phyloP scores from a whole-genome alignment of 1,284 basidiomycete genomes.

The Ustilago xerochloae region DNA sequence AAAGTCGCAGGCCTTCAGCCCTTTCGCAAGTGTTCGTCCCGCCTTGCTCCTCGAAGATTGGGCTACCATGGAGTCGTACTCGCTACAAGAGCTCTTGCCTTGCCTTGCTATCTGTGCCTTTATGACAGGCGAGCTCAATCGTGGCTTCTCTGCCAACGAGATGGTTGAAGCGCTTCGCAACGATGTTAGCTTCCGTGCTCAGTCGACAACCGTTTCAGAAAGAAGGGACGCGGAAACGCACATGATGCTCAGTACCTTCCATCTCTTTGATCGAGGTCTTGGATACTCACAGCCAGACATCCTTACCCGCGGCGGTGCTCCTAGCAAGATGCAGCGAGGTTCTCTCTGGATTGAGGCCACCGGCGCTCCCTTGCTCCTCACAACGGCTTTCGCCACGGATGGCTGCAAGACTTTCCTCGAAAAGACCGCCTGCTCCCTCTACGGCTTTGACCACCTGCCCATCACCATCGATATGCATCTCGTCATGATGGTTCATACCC shows the following conservation, averaged over 20 bases:
- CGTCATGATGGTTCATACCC: slow-evolving; percentile 37
- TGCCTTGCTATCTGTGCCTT: slow-evolving; percentile 40
- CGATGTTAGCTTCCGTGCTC: slow-evolving; percentile 16
- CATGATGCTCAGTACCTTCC: slow-evolving; percentile 36
- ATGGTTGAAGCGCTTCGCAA: slow-evolving; percentile 27
- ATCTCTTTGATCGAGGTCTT: slow-evolving; percentile 45
- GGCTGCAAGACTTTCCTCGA: slow-evolving; percentile 49
- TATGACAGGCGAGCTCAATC: slow-evolving; percentile 44
- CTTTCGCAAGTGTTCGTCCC: slow-evolving; percentile 37
- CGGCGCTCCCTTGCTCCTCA: slow-evolving; percentile 38
- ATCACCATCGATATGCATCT: slow-evolving; percentile 38
- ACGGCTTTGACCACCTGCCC: slow-evolving; percentile 36
- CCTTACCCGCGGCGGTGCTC: slow-evolving; percentile 4
- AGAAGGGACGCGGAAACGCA: slow-evolving; percentile 27
- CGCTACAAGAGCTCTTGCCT: slow-evolving; percentile 35
- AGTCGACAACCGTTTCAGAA: slow-evolving; percentile 19
- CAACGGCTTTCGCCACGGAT: slow-evolving; percentile 40
- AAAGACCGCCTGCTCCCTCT: slow-evolving; percentile 42
- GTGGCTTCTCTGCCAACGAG: slow-evolving; percentile 42
- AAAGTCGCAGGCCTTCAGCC: slow-evolving; percentile 36
- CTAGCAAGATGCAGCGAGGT: slow-evolving; percentile 15
- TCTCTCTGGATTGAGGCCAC: slow-evolving; percentile 40
- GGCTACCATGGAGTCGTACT: slow-evolving; percentile 44
- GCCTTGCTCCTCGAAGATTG: slow-evolving; percentile 44
- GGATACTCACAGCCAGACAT: slow-evolving; percentile 45